These are phyloP conservation scores for Phaeotremella fagi DNA, from an alignment of 768 basidiomycete genomes.

Conservation along the genomic window DNA sequence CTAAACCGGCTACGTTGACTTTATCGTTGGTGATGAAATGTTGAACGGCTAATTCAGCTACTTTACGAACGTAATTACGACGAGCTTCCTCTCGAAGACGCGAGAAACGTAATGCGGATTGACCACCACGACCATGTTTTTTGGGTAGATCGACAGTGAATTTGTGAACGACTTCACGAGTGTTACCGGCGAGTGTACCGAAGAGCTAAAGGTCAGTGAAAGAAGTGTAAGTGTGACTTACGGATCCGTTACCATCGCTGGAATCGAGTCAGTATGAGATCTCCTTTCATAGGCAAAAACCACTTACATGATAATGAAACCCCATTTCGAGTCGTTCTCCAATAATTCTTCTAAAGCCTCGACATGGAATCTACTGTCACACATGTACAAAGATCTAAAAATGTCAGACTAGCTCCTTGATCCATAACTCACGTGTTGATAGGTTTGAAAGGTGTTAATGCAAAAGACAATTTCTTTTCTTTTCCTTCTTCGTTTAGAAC, in stretches of 20 bases:
- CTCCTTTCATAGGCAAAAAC: constrained; percentile 49
- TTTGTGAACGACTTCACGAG: constrained; percentile 94
- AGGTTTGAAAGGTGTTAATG: constrained; percentile 97
- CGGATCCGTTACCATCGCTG: constrained; percentile 65
- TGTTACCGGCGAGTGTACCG: constrained; percentile 91
- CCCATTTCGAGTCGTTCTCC: constrained; percentile 95
- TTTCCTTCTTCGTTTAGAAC: constrained; percentile 98
- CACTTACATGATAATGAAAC: constrained; percentile 96
- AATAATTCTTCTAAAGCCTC: constrained; percentile 93
- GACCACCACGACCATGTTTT: constrained; percentile 99
- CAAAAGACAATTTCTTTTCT: constrained; percentile 98
- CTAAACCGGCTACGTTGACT: constrained; percentile 93
- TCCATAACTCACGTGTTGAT: constrained; percentile 79
- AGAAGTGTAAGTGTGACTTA: constrained; percentile 7
- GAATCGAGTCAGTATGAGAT: background rate
- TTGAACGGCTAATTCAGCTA: constrained; percentile 93
- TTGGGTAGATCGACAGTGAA: constrained; percentile 98
- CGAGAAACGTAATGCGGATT: constrained; percentile 98
- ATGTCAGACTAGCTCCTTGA: background rate
- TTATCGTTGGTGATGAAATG: constrained; percentile 98
- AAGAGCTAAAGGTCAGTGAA: constrained; percentile 57
- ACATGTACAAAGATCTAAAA: constrained; percentile 86
- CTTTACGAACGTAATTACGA: constrained; percentile 99
- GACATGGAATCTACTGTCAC: constrained; percentile 85
- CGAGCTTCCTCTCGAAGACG: constrained; percentile 98